Evolutionary conservation across 164 flowering plant species (phyloP).

Genomic region (Annona cherimola): DNA sequence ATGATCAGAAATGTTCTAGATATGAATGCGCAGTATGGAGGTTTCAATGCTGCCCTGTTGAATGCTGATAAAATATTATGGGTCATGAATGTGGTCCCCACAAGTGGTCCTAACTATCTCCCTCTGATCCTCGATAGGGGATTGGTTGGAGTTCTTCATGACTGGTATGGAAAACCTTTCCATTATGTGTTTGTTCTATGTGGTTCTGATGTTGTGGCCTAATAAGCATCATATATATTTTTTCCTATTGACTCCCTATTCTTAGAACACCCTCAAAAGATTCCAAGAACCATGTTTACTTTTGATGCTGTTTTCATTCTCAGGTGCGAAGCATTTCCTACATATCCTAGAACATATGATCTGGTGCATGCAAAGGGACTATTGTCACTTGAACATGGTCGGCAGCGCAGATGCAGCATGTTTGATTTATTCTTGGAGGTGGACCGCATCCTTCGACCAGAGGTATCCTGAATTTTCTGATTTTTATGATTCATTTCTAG

Average conservation of each 20-base stretch:
- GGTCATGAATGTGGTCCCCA: conserved; percentile 99
- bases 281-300: no score
- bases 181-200: background rate
- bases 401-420: conserved; percentile 56
- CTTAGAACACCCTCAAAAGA: background rate
- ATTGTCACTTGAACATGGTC: conserved; percentile 58
- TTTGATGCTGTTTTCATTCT: background rate
- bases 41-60: conserved; percentile 79
- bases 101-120: conserved; percentile 61
- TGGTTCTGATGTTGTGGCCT: no score
- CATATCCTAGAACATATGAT: conserved; percentile 97
- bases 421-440: conserved; percentile 81
- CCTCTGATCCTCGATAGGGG: conserved; percentile 91
- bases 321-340: conserved; percentile 98
- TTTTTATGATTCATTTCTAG: background rate
- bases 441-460: conserved; percentile 94
- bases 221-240: no score
- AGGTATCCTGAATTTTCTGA: conserved; percentile 41
- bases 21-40: conserved; percentile 95
- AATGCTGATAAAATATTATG: conserved; percentile 77
- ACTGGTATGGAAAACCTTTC: conserved; percentile 53
- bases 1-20: conserved; percentile 96
- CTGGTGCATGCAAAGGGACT: conserved; percentile 86
- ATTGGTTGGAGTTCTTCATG: conserved; percentile 80
- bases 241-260: background rate